A percentile compares a stretch with the other conserved stretches of the same genome.
phyloP scores from a whole-genome alignment of 495 filamentous ascomycete species.

The Aspergillus saccharolyticus region DNA sequence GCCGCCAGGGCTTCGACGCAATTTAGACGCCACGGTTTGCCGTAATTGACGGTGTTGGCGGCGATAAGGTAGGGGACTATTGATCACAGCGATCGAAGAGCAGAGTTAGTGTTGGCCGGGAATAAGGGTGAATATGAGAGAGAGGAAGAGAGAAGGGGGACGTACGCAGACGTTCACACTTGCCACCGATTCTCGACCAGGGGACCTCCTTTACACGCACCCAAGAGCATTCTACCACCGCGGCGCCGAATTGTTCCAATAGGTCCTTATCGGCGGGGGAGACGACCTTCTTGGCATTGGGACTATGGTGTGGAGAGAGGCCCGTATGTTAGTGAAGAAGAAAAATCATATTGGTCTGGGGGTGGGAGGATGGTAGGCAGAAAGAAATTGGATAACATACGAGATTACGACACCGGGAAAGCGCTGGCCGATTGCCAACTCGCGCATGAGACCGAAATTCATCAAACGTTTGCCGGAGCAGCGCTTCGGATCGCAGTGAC shows the following conservation, averaged over 20 bases:
- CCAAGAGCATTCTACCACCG: slow-evolving; percentile 97
- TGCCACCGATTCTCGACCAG: slow-evolving; percentile 87
- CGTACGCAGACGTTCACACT: slow-evolving; percentile 75
- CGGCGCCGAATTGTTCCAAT: slow-evolving; percentile 83
- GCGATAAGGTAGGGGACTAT: slow-evolving; percentile 88
- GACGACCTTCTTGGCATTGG: slow-evolving; percentile 81
- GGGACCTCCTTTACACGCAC: slow-evolving; percentile 86
- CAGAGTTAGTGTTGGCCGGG: neutral
- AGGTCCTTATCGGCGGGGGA: slow-evolving; percentile 76
- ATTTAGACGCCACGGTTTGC: slow-evolving; percentile 88
- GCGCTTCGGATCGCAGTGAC: slow-evolving; percentile 94
- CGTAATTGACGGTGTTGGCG: slow-evolving; percentile 96
- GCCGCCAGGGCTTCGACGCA: slow-evolving; percentile 94
- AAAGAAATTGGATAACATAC: slow-evolving; percentile 36
- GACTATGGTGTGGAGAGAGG: slow-evolving; percentile 40
- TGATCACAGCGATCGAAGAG: neutral
- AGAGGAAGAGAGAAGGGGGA: neutral
- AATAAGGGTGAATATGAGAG: neutral
- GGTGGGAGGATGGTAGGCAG: neutral
- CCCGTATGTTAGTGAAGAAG: too few relatives aligned
- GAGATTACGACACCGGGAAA: slow-evolving; percentile 87
- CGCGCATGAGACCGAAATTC: slow-evolving; percentile 85
- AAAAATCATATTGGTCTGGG: neutral
- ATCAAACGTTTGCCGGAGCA: slow-evolving; percentile 95
- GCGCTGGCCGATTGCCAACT: slow-evolving; percentile 85